Percentiles rank a stretch among this genome's conserved stretches.
Evolutionary conservation across 768 basidiomycete species (phyloP).

Genomic region (Sarcodon aspratus): DNA sequence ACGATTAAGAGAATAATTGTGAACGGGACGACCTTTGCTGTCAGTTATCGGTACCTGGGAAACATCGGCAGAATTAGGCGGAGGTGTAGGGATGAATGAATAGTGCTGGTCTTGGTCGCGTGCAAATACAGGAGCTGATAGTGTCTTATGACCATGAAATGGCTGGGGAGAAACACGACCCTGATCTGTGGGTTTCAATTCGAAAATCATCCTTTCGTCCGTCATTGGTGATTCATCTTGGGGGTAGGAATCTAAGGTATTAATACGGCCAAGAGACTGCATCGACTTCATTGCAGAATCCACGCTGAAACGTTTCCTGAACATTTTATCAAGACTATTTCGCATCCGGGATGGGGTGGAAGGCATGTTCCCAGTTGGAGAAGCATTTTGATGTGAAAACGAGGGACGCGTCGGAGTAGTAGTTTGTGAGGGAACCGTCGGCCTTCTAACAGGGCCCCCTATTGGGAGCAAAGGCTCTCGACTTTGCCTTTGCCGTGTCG

Average conservation of each 20-base stretch:
- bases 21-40: conserved; percentile 25
- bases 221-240: conserved; percentile 4
- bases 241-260: conserved; percentile 7
- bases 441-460: conserved; percentile 12
- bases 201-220: conserved; percentile 14
- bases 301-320: conserved; percentile 36
- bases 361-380: conserved; percentile 15
- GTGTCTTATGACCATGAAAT: too few species aligned
- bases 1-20: conserved; percentile 53
- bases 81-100: conserved; percentile 16
- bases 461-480: conserved; percentile 65
- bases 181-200: conserved; percentile 11
- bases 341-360: conserved; percentile 31
- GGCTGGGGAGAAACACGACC: conserved; percentile 2
- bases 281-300: conserved; percentile 16
- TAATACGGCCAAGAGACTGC: conserved; percentile 9
- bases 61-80: conserved; percentile 20
- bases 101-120: conserved; percentile 9
- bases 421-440: conserved; percentile 5
- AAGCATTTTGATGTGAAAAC: conserved; percentile 10
- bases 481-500: conserved; percentile 39
- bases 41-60: conserved; percentile 20
- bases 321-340: conserved; percentile 49
- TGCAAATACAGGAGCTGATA: conserved; percentile 6
- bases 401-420: conserved; percentile 13